Evolutionary conservation across 2,329 filamentous ascomycete genomes (phyloP).

Genomic region (Aureobasidium mangrovei): DNA sequence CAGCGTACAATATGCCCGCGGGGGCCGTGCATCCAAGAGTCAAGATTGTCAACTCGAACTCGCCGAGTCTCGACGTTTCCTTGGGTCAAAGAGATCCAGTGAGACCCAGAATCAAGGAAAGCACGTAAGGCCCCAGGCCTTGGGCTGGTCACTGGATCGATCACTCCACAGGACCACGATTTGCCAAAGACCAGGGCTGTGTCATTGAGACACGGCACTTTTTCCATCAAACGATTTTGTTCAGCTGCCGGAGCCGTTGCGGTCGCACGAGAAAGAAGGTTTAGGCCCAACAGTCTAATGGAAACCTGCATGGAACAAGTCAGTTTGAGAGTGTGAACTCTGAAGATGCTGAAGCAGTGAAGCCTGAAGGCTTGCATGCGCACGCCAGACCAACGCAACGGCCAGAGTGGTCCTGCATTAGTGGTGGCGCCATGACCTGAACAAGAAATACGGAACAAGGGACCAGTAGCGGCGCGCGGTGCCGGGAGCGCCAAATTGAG

Average conservation of each 20-base stretch:
- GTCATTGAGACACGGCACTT: not conserved
- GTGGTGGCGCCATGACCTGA: slow-evolving; percentile 5
- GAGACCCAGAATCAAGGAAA: not conserved
- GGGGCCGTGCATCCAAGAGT: slow-evolving; percentile 1
- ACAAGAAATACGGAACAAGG: slow-evolving; percentile 3
- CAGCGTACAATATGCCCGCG: not conserved
- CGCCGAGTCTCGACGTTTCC: slow-evolving; percentile 4
- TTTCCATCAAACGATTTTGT: not conserved
- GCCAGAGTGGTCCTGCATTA: slow-evolving; percentile 5
- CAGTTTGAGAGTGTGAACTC: slow-evolving; percentile 1
- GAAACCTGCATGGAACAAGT: slow-evolving; percentile 12
- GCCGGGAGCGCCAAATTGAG: not conserved
- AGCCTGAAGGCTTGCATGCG: slow-evolving; percentile 4
- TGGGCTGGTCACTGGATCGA: not conserved
- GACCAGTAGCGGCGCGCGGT: slow-evolving; percentile 2
- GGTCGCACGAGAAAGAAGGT: slow-evolving; percentile 1
- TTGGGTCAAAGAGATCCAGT: not conserved
- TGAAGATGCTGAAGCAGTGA: not conserved
- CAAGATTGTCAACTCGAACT: not conserved
- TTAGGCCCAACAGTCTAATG: slow-evolving; percentile 10
- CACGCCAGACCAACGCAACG: not conserved
- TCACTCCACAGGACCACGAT: not conserved
- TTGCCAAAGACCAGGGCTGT: not conserved
- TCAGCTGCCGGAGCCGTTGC: slow-evolving; percentile 6
- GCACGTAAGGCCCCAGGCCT: not conserved